phyloP scores from a whole-genome alignment of 441 rosid genomes.

The Hura crepitans region DNA sequence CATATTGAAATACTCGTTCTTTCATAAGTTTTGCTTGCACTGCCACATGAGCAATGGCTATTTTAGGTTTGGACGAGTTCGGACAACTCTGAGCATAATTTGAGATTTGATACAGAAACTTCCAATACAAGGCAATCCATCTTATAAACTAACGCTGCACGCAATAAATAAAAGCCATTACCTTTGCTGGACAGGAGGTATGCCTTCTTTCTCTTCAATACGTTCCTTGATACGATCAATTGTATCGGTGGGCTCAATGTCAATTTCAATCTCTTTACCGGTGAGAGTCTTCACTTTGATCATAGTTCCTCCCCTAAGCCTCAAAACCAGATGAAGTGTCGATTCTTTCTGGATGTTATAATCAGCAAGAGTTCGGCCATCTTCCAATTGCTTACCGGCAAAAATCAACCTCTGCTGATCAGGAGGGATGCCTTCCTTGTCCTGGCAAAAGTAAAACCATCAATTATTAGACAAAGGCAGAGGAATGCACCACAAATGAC shows the following conservation, averaged over 20 bases:
- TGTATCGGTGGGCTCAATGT: slow-evolving; percentile 87
- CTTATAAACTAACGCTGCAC: background rate
- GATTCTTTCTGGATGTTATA: slow-evolving; percentile 90
- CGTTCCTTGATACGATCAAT: slow-evolving; percentile 95
- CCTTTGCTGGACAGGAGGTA: slow-evolving; percentile 98
- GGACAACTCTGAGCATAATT: background rate
- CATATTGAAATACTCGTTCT: background rate
- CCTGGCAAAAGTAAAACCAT: slow-evolving; percentile 36
- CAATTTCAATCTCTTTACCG: slow-evolving; percentile 88
- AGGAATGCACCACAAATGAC: no score
- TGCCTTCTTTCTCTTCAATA: slow-evolving; percentile 96
- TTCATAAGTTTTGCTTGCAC: background rate
- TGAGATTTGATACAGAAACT: background rate
- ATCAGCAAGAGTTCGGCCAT: slow-evolving; percentile 84
- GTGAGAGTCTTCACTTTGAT: slow-evolving; percentile 92
- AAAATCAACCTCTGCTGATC: slow-evolving; percentile 90
- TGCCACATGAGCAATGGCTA: background rate
- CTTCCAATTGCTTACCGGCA: slow-evolving; percentile 89
- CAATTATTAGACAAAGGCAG: slow-evolving; percentile 1
- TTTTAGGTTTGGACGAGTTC: background rate
- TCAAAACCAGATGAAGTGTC: slow-evolving; percentile 80
- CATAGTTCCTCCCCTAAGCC: slow-evolving; percentile 98
- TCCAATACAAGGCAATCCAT: background rate
- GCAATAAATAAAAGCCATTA: background rate
- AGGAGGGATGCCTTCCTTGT: slow-evolving; percentile 90